Percentiles rank a stretch among this genome's conserved stretches.
These are phyloP conservation scores for Colletotrichum brevisporum DNA, from an alignment of 2,329 filamentous ascomycete species.

Conservation along the genomic window DNA sequence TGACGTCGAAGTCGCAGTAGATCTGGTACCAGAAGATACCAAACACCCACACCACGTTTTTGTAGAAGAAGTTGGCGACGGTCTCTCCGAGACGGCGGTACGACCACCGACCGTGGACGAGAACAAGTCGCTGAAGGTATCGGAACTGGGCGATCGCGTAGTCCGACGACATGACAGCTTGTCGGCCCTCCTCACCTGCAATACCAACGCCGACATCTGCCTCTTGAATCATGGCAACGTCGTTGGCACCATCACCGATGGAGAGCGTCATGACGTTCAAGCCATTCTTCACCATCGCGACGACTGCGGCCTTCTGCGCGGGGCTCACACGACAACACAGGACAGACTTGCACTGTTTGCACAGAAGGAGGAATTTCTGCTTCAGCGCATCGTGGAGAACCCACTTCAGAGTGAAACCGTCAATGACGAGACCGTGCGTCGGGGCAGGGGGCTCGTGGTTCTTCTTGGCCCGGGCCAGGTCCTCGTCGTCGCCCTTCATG, in stretches of 20 bases:
- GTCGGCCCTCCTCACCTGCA: conserved; percentile 90
- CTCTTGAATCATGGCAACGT: conserved; percentile 98
- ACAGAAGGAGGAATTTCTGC: conserved; percentile 94
- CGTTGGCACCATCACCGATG: conserved; percentile 94
- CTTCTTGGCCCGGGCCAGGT: conserved; percentile 82
- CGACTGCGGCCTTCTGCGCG: conserved; percentile 96
- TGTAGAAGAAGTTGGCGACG: conserved; percentile 99
- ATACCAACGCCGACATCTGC: conserved; percentile 97
- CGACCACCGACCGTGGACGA: conserved; percentile 96
- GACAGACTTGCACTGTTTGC: conserved; percentile 97
- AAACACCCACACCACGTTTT: conserved; percentile 99
- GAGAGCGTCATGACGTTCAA: conserved; percentile 96
- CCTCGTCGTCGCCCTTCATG: conserved; percentile 87
- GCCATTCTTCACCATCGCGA: conserved; percentile 93
- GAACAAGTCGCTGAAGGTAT: conserved; percentile 85
- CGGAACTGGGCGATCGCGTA: conserved; percentile 96
- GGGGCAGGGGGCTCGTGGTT: conserved; percentile 89
- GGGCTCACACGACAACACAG: conserved; percentile 98
- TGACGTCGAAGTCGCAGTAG: conserved; percentile 95
- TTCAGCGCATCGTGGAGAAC: conserved; percentile 86
- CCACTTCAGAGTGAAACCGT: conserved; percentile 92
- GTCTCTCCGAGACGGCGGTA: conserved; percentile 93
- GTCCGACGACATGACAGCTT: conserved; percentile 96
- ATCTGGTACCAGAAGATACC: conserved; percentile 98
- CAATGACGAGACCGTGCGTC: conserved; percentile 94